phyloP scores from a whole-genome alignment of 306 rosid genomes.

The Ormosia emarginata region DNA sequence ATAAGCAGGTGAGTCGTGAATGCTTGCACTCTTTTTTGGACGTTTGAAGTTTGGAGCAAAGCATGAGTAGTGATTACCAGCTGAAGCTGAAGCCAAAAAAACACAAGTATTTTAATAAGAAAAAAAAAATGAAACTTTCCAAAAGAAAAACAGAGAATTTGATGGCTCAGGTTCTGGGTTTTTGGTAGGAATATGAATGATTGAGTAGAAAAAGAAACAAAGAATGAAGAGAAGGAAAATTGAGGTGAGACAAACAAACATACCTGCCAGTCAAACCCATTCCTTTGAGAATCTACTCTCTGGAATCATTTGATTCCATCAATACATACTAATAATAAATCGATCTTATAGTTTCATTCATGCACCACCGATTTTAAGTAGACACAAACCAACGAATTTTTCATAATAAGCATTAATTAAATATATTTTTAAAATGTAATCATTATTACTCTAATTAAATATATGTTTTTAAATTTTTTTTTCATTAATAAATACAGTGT shows the following conservation, averaged over 20 bases:
- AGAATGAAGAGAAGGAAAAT: background rate
- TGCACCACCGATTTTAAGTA: background rate
- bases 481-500: too few species aligned
- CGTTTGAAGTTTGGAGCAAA: background rate
- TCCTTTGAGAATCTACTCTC: slow-evolving; percentile 29
- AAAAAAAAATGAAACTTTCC: background rate
- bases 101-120: background rate
- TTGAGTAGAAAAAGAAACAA: background rate
- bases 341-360: background rate
- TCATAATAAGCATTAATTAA: too few species aligned
- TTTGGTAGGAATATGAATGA: background rate
- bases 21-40: background rate
- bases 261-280: slow-evolving; percentile 36
- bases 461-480: too few species aligned
- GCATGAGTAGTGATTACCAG: background rate
- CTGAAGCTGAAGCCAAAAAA: background rate
- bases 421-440: too few species aligned
- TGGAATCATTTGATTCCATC: slow-evolving; percentile 20
- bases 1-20: background rate
- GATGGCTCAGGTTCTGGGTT: background rate
- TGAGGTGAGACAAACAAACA: background rate
- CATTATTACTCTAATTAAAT: too few species aligned
- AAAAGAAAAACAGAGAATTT: background rate
- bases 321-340: background rate
- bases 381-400: background rate